Evolutionary conservation across 495 filamentous ascomycete genomes (phyloP), one percentile per base, ranked within the genome.

Genomic region (Cudoniella acicularis): DNA sequence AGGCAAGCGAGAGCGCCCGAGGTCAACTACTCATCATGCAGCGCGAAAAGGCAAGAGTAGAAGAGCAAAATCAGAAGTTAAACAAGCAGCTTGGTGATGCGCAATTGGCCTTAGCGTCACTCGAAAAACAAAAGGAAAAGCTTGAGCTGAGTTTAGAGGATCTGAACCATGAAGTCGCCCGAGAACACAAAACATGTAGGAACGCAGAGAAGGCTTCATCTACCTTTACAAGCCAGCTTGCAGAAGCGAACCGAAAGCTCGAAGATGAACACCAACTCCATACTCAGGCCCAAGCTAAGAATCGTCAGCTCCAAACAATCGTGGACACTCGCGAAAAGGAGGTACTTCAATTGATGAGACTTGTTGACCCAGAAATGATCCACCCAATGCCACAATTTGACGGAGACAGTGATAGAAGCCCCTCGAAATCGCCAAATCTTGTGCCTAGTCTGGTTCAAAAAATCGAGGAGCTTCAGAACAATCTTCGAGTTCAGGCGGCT

Each of bases 41-140:
- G 63, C 81, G 88, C 10, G 94, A 96, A 63, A 97, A 96, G 72
- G 67, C 82, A 0, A 92, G 87, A 70, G 64, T 89, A 0, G 92
- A 96, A 45, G 92, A 96, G 62, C 87, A 94, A 45, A 88, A 88
- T 66, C 84, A 86, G 70, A 88, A 84, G 46, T 77, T 97, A 25
- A 80, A 85, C 59, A 89, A 91, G 56, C 89, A 96, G 69, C 80
- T 95, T n/a, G 90, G 87, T 41, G 92, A 97, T 59, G 81, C 89
- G 1, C 92, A 96, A 65, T 73, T 97, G 24, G 86, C 87, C 10
- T 85, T 97, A 52, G 87, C 89, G 1, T 88, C 90, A 1, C 70
- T 96, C 24, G 93, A 97, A 72, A 98, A 98, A 76, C 91, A 96
- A 70, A 92, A 96, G 57, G 94, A 98, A 73, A 98, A 97, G 73